phyloP scores from a whole-genome alignment of 306 rosid species.

The Quercus aquifolioides region DNA sequence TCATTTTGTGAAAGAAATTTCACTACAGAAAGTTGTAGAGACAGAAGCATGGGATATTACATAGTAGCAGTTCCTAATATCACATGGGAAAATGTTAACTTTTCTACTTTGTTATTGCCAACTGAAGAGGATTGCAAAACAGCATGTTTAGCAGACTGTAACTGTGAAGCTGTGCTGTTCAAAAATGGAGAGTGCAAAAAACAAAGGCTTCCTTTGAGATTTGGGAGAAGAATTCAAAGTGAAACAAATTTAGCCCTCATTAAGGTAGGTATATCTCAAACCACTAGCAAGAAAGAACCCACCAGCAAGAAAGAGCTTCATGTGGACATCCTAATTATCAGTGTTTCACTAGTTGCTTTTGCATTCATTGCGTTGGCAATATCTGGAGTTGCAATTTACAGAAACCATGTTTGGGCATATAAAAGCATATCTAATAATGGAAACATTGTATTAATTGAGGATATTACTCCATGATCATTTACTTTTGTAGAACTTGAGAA shows the following conservation, averaged over 20 bases:
- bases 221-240: neutral
- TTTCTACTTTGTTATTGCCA: neutral
- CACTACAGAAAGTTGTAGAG: neutral
- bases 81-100: neutral
- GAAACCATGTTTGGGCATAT: neutral
- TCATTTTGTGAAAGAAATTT: neutral
- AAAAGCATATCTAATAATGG: neutral
- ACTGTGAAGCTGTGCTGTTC: neutral
- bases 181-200: slow-evolving; percentile 4
- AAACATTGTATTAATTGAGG: slow-evolving; percentile 1
- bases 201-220: slow-evolving; percentile 27
- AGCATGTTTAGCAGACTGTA: neutral
- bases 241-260: neutral
- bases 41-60: neutral
- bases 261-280: slow-evolving; percentile 1
- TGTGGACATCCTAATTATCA: neutral
- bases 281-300: neutral
- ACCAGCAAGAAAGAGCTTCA: neutral
- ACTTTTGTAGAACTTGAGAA: too few relatives aligned
- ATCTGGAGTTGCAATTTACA: too few relatives aligned
- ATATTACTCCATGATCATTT: neutral
- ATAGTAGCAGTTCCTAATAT: neutral
- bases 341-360: neutral
- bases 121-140: neutral
- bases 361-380: neutral